These are phyloP conservation scores for Chlorella sp. DNA, from an alignment of 139 green algal species.

Conservation along the genomic window DNA sequence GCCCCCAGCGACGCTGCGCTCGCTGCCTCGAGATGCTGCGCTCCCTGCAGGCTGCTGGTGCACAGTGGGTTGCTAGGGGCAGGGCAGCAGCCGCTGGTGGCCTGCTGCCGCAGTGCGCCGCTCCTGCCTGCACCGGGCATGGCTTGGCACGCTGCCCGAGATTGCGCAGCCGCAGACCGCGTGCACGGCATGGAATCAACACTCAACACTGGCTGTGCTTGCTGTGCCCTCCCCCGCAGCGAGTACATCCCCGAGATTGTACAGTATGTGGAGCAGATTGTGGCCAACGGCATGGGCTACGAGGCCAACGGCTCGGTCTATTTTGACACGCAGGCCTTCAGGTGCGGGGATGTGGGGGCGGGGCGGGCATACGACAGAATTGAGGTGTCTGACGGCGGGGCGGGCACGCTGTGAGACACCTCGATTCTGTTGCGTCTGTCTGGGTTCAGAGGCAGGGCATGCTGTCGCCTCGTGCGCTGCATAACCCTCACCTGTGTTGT, in stretches of 20 bases:
- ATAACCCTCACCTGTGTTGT: not conserved
- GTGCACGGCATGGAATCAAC: not conserved
- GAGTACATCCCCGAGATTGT: conserved; percentile 94
- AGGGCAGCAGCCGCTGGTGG: not conserved
- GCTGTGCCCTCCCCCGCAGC: not conserved
- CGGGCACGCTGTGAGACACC: no score
- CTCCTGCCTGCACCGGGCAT: not conserved
- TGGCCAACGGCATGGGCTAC: conserved; percentile 92
- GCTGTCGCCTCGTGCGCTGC: not conserved
- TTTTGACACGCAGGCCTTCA: conserved; percentile 94
- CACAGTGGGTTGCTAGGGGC: not conserved
- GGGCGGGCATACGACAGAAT: not conserved
- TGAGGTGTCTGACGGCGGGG: not conserved
- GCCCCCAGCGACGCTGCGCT: not conserved
- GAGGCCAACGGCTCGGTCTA: conserved; percentile 88
- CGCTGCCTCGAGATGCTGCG: no score
- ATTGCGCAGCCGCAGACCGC: not conserved
- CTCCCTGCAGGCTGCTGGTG: not conserved
- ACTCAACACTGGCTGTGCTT: not conserved
- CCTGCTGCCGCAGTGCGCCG: not conserved
- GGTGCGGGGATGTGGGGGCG: conserved; percentile 40
- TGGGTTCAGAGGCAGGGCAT: not conserved
- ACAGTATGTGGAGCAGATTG: conserved; percentile 81
- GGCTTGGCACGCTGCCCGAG: not conserved
- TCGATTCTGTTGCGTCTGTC: not conserved